Evolutionary conservation across 805 yeast species (phyloP).

Genomic region (Wickerhamiella brachini): DNA sequence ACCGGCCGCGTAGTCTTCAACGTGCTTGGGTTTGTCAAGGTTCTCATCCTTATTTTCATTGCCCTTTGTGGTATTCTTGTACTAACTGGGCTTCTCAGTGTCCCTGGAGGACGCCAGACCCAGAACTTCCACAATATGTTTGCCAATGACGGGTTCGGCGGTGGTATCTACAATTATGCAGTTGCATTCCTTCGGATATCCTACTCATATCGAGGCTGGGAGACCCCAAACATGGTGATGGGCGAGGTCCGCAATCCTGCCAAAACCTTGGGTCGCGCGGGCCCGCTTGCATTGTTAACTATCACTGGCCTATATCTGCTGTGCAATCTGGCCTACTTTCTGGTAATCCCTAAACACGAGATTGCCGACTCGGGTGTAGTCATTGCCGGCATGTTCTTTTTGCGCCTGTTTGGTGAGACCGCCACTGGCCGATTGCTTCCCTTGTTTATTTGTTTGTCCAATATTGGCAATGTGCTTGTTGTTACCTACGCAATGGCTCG

Average conservation of each 20-base stretch:
- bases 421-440: slow-evolving; percentile 39
- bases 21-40: slow-evolving; percentile 39
- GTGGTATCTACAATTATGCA: slow-evolving; percentile 37
- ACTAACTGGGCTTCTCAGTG: slow-evolving; percentile 9
- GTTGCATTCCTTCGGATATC: slow-evolving; percentile 46
- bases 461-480: slow-evolving; percentile 50
- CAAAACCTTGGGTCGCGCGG: slow-evolving; percentile 43
- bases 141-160: slow-evolving; percentile 28
- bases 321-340: slow-evolving; percentile 44
- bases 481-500: slow-evolving; percentile 48
- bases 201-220: slow-evolving; percentile 60
- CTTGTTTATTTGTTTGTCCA: slow-evolving; percentile 43
- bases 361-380: slow-evolving; percentile 41
- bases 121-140: slow-evolving; percentile 30
- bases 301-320: slow-evolving; percentile 42
- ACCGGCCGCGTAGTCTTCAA: slow-evolving; percentile 41
- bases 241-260: slow-evolving; percentile 45
- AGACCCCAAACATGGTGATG: slow-evolving; percentile 50
- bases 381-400: slow-evolving; percentile 49
- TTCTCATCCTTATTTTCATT: slow-evolving; percentile 36
- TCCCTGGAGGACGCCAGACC: slow-evolving; percentile 23
- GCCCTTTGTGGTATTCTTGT: slow-evolving; percentile 35
- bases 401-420: slow-evolving; percentile 43
- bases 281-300: slow-evolving; percentile 41
- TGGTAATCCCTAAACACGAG: slow-evolving; percentile 33